Conservation (phyloP, 2,329 filamentous ascomycete genomes). For the Cladorrhinum sp. region DNA sequence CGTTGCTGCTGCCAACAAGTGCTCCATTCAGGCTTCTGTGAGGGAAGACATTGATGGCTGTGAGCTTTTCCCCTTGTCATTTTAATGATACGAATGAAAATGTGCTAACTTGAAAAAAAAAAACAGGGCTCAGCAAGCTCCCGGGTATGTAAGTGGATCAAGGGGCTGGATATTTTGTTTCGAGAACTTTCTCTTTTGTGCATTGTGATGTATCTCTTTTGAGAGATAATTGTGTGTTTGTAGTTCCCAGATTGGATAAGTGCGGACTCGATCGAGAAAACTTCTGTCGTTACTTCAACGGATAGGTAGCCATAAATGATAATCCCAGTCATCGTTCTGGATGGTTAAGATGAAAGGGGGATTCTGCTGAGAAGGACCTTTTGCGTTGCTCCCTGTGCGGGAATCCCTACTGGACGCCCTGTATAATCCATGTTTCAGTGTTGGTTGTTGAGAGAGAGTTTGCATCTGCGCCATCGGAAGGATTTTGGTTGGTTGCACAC, state of each 20-base stretch:
- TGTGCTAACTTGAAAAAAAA: background rate
- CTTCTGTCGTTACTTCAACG: background rate
- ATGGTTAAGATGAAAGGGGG: background rate
- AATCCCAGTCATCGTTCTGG: background rate
- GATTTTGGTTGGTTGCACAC: background rate
- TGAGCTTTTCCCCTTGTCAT: constrained; percentile 20
- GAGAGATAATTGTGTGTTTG: background rate
- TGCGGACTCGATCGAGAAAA: background rate
- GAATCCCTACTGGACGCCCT: too few relatives aligned
- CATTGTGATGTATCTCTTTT: background rate
- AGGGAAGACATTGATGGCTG: constrained; percentile 33
- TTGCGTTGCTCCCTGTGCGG: background rate
- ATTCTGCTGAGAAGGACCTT: background rate
- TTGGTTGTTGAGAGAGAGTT: background rate
- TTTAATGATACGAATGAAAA: background rate
- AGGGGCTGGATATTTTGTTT: background rate
- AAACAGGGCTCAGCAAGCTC: constrained; percentile 4
- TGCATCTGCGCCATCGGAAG: background rate
- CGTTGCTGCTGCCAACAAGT: constrained; percentile 33
- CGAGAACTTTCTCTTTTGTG: background rate
- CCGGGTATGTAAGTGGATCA: constrained; percentile 1
- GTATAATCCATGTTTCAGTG: background rate
- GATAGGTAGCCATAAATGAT: background rate
- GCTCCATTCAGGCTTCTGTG: constrained; percentile 29
- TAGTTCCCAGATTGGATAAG: background rate